Base-by-base conservation (phyloP, 2,329 filamentous ascomycete species). In the Penicillium sumatraense region DNA sequence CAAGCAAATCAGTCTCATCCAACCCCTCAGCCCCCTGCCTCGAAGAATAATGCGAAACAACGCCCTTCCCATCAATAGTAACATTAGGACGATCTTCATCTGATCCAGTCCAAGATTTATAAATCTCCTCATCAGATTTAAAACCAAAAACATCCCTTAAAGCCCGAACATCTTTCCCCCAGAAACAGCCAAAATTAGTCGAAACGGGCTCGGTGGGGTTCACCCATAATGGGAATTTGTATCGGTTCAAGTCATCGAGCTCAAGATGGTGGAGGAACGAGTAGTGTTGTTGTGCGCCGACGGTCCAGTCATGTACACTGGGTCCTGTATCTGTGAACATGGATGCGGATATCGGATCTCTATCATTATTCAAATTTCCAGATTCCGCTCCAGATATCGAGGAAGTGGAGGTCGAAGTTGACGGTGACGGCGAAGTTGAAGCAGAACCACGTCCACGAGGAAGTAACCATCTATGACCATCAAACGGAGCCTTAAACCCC, bases 11-110 rank as follows among this genome's bases (percentile, higher is more conserved):
- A 0, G 83, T 85, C 48, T 73, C 70, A n/a, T 77, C 75, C 51
- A 85, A 52, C 8, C 75, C 73, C 7, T 70, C 63, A 56, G 79
- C 75, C 7, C 56, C 64, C 21, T 72, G 73, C 10, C 69, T 72
- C 51, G 81, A 81, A 56, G 78, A 79, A 61, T 82, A 85, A 66
- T 86, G 83, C 4, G 77, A 78, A 3, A 79, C 83, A 8, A 86
- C 66, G 1, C 81, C 80, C 52, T 80, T 77, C 5, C 81, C 83
- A 64, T 85, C 81, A 14, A 85, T 80, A 14, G 81, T 73, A 29
- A 81, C 77, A 44, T 61, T 53, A 13, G 60, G 59, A 18, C 47
- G 53, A 27, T 36, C 52, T 1, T 54, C 57, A 40, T 55, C 54
- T 21, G 74, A 73, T 52, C 74, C 69, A 16, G 74, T 72, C 5